Evolutionary conservation across 768 basidiomycete species (phyloP).

Genomic region (Baorangia bicolor): DNA sequence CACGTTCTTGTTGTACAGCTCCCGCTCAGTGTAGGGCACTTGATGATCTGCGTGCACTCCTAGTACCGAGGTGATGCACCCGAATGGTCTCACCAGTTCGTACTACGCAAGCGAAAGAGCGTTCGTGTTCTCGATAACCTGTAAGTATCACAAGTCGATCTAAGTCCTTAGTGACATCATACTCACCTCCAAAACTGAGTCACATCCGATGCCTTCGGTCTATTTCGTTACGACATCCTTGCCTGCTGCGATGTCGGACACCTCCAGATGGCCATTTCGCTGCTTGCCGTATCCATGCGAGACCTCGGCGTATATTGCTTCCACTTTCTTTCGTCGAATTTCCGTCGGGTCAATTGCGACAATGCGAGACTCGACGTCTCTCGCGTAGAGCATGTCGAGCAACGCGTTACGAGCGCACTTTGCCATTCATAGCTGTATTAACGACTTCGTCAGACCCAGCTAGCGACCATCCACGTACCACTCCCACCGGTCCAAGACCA

Average conservation of each 20-base stretch:
- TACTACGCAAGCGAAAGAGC: slow-evolving; percentile 67
- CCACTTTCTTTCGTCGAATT: slow-evolving; percentile 57
- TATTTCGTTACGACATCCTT: slow-evolving; percentile 47
- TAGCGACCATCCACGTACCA: slow-evolving; percentile 37
- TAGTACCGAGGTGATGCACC: slow-evolving; percentile 71
- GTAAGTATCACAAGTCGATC: background rate
- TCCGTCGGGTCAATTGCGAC: slow-evolving; percentile 64
- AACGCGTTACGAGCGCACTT: slow-evolving; percentile 64
- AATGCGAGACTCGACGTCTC: slow-evolving; percentile 49
- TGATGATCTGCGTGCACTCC: slow-evolving; percentile 61
- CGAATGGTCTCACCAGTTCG: slow-evolving; percentile 72
- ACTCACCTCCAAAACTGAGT: slow-evolving; percentile 64
- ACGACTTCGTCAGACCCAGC: background rate
- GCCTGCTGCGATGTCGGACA: slow-evolving; percentile 50
- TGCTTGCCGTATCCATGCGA: slow-evolving; percentile 35
- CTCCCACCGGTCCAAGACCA: slow-evolving; percentile 78
- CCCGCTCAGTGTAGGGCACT: slow-evolving; percentile 53
- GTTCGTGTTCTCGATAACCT: slow-evolving; percentile 71
- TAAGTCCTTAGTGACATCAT: background rate
- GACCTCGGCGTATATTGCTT: slow-evolving; percentile 54
- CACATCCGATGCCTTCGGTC: slow-evolving; percentile 61
- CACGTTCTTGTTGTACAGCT: slow-evolving; percentile 75
- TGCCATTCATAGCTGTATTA: background rate
- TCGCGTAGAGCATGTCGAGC: slow-evolving; percentile 55
- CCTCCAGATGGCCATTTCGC: slow-evolving; percentile 44